phyloP scores from a whole-genome alignment of 345 rosid species.

The Jatropha curcas region DNA sequence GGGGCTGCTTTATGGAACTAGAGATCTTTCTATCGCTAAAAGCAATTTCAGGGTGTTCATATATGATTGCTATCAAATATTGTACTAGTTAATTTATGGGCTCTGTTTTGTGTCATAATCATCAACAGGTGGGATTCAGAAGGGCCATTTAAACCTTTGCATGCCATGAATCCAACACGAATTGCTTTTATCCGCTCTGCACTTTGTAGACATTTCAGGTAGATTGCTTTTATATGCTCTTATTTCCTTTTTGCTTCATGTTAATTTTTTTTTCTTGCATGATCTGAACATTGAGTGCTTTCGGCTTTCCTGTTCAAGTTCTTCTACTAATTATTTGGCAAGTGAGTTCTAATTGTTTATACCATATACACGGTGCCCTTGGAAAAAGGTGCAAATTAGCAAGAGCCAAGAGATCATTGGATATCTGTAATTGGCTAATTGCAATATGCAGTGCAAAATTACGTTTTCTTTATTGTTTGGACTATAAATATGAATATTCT shows the following conservation, averaged over 20 bases:
- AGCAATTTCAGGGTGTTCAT: background rate
- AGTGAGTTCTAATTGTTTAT: background rate
- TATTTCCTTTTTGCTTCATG: background rate
- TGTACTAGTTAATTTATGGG: background rate
- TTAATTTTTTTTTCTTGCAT: background rate
- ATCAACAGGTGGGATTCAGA: conserved; percentile 81
- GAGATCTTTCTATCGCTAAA: background rate
- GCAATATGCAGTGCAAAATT: background rate
- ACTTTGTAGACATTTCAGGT: conserved; percentile 87
- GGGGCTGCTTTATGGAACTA: background rate
- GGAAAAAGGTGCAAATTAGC: background rate
- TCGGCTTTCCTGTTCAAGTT: background rate
- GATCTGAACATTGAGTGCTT: background rate
- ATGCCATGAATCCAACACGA: conserved; percentile 79
- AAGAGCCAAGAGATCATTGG: background rate
- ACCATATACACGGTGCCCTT: background rate
- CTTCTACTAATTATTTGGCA: no score
- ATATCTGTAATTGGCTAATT: no score
- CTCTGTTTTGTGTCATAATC: background rate
- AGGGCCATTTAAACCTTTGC: conserved; percentile 91
- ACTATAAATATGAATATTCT: background rate
- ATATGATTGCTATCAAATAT: background rate
- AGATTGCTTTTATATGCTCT: background rate
- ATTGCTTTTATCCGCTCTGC: conserved; percentile 91
- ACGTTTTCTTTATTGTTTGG: background rate